Evolutionary conservation across 768 basidiomycete species (phyloP), one percentile per base, ranked within the genome.

Genomic region (Tulasnella sp.): DNA sequence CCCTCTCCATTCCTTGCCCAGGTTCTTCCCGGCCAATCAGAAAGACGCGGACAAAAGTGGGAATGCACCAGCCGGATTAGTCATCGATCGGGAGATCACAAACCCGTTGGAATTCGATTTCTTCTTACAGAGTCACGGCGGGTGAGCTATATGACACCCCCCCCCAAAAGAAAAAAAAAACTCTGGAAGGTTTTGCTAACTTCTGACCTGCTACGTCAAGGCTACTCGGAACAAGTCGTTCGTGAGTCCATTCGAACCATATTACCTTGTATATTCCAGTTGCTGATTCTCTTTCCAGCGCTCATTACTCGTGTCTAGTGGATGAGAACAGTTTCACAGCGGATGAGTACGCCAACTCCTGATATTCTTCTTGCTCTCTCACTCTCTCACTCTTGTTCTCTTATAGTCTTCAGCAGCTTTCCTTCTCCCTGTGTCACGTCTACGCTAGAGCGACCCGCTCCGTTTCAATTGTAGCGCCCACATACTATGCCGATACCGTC

Each of bases 51-150:
- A 90, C 63, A 75, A 73, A 53, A 84, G 80, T 58, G 83, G 82
- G 2, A 91, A 91, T 65, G 83, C 81, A 64, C 79, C 77, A 1
- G 85, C 88, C 0, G 88, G 88, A 7, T 86, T 86, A 0, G 84
- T 91, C 12, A 77, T 88, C 22, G 88, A 91, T 65, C 73, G 73
- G 4, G 61, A 52, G 19, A 51, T 50, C 34, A 54, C 57, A 3
- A 41, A 85, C 64, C 85, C 86, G 0, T 77, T 78, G 0, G 84
- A 87, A 55, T 82, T 83, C 38, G 88, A 91, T 63, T 91, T 80
- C 68, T 89, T 85, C 64, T 73, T 91, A 2, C 82, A 82, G 65
- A 84, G 82, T 53, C 88, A 91, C 59, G 85, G 78, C 0, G 87
- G 86, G 53, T 54, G 21, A 19, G 53, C 27, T 5, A 12, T 43